Evolutionary conservation across 306 rosid genomes (phyloP).

Genomic region (Lathyrus aphaca): DNA sequence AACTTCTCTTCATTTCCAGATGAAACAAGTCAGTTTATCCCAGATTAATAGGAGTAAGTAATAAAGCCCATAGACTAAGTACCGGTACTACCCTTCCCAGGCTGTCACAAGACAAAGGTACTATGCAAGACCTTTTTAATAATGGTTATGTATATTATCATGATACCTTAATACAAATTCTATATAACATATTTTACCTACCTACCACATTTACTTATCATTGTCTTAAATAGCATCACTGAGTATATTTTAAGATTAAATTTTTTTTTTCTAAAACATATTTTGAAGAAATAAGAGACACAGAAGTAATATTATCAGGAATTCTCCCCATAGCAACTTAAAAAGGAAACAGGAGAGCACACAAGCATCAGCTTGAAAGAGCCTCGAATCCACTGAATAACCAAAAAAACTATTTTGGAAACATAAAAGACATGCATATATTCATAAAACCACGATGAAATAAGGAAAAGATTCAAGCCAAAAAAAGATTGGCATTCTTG

Average conservation of each 20-base stretch:
- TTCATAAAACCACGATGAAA: constrained; percentile 18
- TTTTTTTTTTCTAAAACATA: not conserved
- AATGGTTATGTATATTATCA: constrained; percentile 26
- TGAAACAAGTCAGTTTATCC: constrained; percentile 13
- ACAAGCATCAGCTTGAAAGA: constrained; percentile 21
- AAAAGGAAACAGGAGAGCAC: constrained; percentile 11
- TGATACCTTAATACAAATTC: not conserved
- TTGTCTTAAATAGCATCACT: not conserved
- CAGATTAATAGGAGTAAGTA: constrained; percentile 2
- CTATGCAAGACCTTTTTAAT: not conserved
- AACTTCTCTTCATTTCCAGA: constrained; percentile 24
- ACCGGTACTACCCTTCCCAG: constrained; percentile 12
- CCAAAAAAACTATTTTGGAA: not conserved
- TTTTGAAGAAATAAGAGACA: constrained; percentile 20
- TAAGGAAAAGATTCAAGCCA: constrained; percentile 1
- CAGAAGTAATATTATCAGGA: constrained; percentile 24
- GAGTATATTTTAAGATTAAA: not conserved
- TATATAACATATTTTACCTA: constrained; percentile 16
- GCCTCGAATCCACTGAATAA: not conserved
- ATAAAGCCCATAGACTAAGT: constrained; percentile 25
- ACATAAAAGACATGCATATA: constrained; percentile 4
- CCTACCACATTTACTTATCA: not conserved
- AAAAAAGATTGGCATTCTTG: constrained; percentile 6
- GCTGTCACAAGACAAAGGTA: constrained; percentile 21
- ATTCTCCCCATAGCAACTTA: constrained; percentile 1